Conservation (phyloP, 805 yeast species). For the Myxozyma geophila region DNA sequence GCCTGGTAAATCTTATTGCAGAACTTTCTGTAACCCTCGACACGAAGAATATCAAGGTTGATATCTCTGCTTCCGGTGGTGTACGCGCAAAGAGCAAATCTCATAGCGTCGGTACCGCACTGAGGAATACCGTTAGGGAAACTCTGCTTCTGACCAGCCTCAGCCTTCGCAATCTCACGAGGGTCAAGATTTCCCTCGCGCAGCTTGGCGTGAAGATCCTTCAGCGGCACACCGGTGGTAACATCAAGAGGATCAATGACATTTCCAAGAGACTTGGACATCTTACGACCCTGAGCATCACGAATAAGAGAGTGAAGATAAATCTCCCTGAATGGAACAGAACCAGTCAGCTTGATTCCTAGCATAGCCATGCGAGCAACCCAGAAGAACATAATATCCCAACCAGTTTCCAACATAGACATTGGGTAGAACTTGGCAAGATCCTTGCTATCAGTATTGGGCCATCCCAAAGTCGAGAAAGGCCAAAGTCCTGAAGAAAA, state of each 20-base stretch:
- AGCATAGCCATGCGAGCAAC: conserved; percentile 94
- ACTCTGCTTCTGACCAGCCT: conserved; percentile 81
- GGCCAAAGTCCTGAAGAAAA: conserved; percentile 99
- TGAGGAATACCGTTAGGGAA: conserved; percentile 98
- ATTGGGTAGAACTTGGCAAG: conserved; percentile 81
- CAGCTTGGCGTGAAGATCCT: conserved; percentile 78
- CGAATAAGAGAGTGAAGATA: conserved; percentile 98
- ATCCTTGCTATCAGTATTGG: conserved; percentile 66
- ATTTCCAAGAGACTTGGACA: conserved; percentile 97
- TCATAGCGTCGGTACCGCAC: conserved; percentile 98
- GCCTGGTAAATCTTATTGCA: conserved; percentile 99
- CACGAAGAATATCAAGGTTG: conserved; percentile 92
- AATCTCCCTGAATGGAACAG: conserved; percentile 92
- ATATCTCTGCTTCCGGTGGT: conserved; percentile 99
- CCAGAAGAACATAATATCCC: conserved; percentile 99
- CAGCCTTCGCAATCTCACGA: conserved; percentile 83
- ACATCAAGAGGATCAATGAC: conserved; percentile 96
- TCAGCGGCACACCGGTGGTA: conserved; percentile 81
- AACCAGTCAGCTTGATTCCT: conserved; percentile 87
- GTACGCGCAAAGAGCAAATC: conserved; percentile 98
- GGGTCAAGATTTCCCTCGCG: conserved; percentile 84
- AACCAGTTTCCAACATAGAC: conserved; percentile 95
- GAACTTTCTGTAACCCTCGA: conserved; percentile 98
- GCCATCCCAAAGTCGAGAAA: conserved; percentile 96
- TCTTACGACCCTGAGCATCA: conserved; percentile 98